Evolutionary conservation across 768 basidiomycete genomes (phyloP).

Genomic region (Tricholoma furcatifolium): DNA sequence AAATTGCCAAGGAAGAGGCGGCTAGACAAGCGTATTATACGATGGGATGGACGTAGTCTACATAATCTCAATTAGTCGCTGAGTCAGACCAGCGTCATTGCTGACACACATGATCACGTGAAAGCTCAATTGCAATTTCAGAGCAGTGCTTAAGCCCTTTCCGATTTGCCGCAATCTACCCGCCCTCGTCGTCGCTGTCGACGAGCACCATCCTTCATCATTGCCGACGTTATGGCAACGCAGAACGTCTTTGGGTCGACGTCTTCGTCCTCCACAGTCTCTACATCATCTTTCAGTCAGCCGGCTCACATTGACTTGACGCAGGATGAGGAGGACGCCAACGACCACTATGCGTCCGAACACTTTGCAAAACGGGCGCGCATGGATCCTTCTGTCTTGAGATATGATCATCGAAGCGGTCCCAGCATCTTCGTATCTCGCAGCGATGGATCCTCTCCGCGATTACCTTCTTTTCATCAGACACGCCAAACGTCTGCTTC

Average conservation of each 20-base stretch:
- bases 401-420: slow-evolving; percentile 6
- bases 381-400: slow-evolving; percentile 27
- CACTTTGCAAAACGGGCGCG: slow-evolving; percentile 43
- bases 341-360: slow-evolving; percentile 30
- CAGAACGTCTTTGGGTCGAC: slow-evolving; percentile 2
- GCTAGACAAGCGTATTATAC: slow-evolving; percentile 68
- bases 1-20: slow-evolving; percentile 76
- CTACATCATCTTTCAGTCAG: slow-evolving; percentile 9
- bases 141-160: background rate
- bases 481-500: slow-evolving; percentile 5
- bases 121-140: slow-evolving; percentile 3
- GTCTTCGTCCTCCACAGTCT: slow-evolving; percentile 7
- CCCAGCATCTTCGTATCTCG: slow-evolving; percentile 6
- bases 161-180: slow-evolving; percentile 1
- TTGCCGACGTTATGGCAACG: slow-evolving; percentile 4
- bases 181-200: slow-evolving; percentile 1
- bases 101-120: slow-evolving; percentile 19
- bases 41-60: slow-evolving; percentile 64
- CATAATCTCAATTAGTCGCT: background rate
- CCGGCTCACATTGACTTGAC: slow-evolving; percentile 60
- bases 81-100: slow-evolving; percentile 14
- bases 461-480: slow-evolving; percentile 25
- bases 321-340: slow-evolving; percentile 61
- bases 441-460: slow-evolving; percentile 6
- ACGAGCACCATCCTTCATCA: slow-evolving; percentile 1